Conservation (phyloP, 1,139 yeast genomes). For the Yamadazyma sp. region DNA sequence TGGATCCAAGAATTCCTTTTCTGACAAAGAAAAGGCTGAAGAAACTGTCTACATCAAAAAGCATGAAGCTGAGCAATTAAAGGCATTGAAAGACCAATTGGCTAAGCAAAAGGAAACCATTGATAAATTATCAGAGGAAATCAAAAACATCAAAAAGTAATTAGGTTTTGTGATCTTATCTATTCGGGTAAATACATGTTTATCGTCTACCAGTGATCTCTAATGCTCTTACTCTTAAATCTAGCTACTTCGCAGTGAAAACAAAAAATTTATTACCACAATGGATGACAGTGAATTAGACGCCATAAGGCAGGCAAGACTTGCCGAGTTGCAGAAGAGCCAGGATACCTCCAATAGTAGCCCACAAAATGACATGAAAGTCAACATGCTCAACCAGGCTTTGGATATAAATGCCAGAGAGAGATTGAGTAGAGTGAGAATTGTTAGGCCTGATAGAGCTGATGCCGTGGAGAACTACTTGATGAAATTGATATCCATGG, state of each 20-base stretch:
- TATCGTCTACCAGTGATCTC: not conserved
- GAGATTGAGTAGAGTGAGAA: slow-evolving; percentile 78
- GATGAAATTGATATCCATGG: slow-evolving; percentile 71
- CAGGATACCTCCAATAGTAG: slow-evolving; percentile 25
- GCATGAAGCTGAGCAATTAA: slow-evolving; percentile 52
- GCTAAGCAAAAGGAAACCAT: slow-evolving; percentile 47
- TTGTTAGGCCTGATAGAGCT: slow-evolving; percentile 91
- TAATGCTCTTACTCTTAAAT: too few species aligned
- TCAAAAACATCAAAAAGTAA: slow-evolving; percentile 37
- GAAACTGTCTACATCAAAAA: slow-evolving; percentile 45
- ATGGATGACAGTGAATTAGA: slow-evolving; percentile 82
- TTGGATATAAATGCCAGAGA: slow-evolving; percentile 84
- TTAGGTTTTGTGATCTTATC: slow-evolving; percentile 1
- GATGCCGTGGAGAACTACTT: slow-evolving; percentile 84
- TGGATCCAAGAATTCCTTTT: slow-evolving; percentile 33
- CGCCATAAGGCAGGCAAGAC: slow-evolving; percentile 85
- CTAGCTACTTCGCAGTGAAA: not conserved
- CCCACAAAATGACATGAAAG: slow-evolving; percentile 27
- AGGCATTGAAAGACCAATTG: slow-evolving; percentile 45
- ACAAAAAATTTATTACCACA: not conserved
- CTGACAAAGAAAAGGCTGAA: slow-evolving; percentile 47
- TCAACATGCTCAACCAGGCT: slow-evolving; percentile 60
- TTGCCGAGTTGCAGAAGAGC: slow-evolving; percentile 73
- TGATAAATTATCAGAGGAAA: slow-evolving; percentile 41
- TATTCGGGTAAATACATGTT: not conserved